Conservation (phyloP, 108 stramenopile species). For the Skeletonema costatum region DNA sequence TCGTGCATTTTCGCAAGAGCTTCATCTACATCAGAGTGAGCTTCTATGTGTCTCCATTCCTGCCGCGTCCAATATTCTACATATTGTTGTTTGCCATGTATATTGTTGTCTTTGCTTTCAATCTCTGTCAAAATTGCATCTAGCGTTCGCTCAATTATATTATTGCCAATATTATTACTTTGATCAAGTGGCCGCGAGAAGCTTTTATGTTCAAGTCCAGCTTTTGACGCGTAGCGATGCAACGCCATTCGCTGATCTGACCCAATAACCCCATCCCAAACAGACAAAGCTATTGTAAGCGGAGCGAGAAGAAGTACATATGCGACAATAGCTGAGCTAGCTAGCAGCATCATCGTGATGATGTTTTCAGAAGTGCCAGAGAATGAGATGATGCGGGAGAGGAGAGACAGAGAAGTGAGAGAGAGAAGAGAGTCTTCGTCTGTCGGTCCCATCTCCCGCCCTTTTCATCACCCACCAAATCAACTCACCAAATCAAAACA, state of each 20-base stretch:
- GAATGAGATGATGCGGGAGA: too few species aligned
- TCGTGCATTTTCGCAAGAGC: conserved; percentile 55
- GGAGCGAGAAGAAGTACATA: not conserved
- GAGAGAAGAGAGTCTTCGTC: not conserved
- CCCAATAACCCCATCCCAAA: conserved; percentile 51
- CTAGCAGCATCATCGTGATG: not conserved
- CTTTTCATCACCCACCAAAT: not conserved
- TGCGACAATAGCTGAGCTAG: not conserved
- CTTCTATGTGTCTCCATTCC: conserved; percentile 76
- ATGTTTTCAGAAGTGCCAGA: too few species aligned
- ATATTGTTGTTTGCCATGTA: conserved; percentile 22
- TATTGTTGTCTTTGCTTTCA: conserved; percentile 3
- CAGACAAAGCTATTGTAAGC: not conserved
- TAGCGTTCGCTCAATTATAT: conserved; percentile 44
- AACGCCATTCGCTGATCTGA: conserved; percentile 10
- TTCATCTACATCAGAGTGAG: conserved; percentile 84
- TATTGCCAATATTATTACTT: conserved; percentile 3
- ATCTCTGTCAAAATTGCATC: conserved; percentile 53
- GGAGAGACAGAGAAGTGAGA: too few species aligned
- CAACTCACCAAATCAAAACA: not conserved
- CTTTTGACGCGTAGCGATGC: conserved; percentile 32
- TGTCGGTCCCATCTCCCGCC: not conserved
- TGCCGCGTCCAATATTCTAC: conserved; percentile 81
- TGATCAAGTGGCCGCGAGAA: conserved; percentile 36
- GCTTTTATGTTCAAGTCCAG: conserved; percentile 42